These are phyloP conservation scores for Fusarium bulbicola DNA, from an alignment of 2,329 filamentous ascomycete species.

Conservation along the genomic window DNA sequence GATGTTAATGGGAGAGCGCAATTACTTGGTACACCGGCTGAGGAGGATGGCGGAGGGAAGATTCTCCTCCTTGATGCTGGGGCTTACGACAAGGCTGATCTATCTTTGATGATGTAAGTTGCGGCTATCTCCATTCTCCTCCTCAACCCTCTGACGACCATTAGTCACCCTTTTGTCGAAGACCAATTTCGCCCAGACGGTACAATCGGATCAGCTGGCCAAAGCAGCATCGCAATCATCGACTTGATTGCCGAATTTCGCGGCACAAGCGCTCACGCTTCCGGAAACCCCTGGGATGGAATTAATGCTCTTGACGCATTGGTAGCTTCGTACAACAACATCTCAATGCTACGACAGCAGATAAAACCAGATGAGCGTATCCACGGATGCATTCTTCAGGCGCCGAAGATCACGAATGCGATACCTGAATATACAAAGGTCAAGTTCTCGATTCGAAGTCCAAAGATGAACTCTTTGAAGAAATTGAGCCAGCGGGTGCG, in stretches of 20 bases:
- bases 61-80: not conserved
- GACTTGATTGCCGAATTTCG: not conserved
- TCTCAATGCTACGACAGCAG: not conserved
- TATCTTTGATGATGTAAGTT: not conserved
- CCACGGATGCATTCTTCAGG: not conserved
- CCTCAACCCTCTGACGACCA: not conserved
- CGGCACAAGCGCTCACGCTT: not conserved
- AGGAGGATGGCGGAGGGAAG: not conserved
- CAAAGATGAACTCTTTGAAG: not conserved
- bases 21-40: not conserved
- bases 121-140: accelerated
- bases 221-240: not conserved
- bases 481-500: not conserved
- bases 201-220: not conserved
- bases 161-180: not conserved
- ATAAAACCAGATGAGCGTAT: not conserved
- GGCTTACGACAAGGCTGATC: not conserved
- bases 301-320: not conserved
- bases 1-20: not conserved
- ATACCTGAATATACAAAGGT: not conserved
- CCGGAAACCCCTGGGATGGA: not conserved
- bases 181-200: not conserved
- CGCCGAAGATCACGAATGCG: not conserved
- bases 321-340: not conserved
- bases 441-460: not conserved